A percentile compares a stretch with the other conserved stretches of the same genome.
phyloP scores from a whole-genome alignment of 192 early-diverging fungal species.

The Paraglomus brasilianum region DNA sequence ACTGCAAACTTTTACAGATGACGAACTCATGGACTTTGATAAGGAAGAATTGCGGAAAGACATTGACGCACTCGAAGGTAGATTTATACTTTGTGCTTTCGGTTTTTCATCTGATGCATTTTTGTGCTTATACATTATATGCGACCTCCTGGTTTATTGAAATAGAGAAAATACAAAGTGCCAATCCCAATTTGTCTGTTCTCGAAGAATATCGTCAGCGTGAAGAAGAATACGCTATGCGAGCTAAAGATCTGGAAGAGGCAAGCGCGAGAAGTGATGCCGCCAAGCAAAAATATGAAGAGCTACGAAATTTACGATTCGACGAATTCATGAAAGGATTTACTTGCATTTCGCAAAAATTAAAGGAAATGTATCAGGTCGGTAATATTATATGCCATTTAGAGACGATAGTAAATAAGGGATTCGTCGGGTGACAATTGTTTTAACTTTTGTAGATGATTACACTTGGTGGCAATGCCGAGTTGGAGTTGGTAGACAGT shows the following conservation, averaged over 20 bases:
- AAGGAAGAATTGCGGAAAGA: conserved; percentile 63
- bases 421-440: not conserved
- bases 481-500: conserved; percentile 94
- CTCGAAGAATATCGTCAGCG: conserved; percentile 84
- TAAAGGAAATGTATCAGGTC: conserved; percentile 99
- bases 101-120: not conserved
- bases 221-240: conserved; percentile 67
- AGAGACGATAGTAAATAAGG: not conserved
- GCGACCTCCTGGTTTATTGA: not conserved
- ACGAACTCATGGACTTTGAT: conserved; percentile 66
- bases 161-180: conserved; percentile 35
- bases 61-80: conserved; percentile 72
- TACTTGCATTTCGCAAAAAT: conserved; percentile 84
- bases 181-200: conserved; percentile 84
- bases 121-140: not conserved
- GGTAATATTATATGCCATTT: not conserved
- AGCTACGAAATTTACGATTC: conserved; percentile 72
- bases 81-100: conserved; percentile 35
- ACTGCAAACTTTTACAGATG: conserved; percentile 56
- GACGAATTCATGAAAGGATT: conserved; percentile 97
- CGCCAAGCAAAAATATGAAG: conserved; percentile 72
- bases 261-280: conserved; percentile 71
- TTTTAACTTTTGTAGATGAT: conserved; percentile 73
- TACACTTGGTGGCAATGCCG: conserved; percentile 96
- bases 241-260: conserved; percentile 72